A percentile compares a stretch with the other conserved stretches of the same genome.
phyloP scores from a whole-genome alignment of 2,329 filamentous ascomycete species.

The Harringtonia lauricola region DNA sequence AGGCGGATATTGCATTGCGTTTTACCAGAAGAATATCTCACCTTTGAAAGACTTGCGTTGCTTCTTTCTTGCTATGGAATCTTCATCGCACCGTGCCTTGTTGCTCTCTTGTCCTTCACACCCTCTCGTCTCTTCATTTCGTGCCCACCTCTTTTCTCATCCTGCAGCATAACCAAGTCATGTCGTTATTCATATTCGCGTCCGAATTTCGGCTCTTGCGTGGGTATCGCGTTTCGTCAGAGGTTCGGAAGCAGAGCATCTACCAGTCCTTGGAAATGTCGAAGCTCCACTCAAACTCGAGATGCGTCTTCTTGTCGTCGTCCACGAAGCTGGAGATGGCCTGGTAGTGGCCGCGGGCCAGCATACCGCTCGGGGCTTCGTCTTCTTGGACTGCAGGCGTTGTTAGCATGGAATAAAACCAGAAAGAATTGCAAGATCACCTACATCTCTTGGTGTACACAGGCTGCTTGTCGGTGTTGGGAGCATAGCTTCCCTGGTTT shows the following conservation, averaged over 20 bases:
- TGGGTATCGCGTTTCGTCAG: too few species aligned
- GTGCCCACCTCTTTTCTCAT: neutral
- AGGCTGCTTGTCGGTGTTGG: constrained; percentile 79
- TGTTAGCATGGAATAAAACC: neutral
- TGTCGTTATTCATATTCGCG: constrained; percentile 3
- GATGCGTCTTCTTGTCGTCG: constrained; percentile 83
- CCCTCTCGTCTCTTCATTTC: neutral
- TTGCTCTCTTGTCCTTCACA: too few species aligned
- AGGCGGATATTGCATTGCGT: too few species aligned
- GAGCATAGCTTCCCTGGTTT: constrained; percentile 74
- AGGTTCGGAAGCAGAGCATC: constrained; percentile 1
- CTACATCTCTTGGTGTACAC: constrained; percentile 86
- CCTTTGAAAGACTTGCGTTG: too few species aligned
- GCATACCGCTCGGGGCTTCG: constrained; percentile 83
- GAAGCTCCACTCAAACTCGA: constrained; percentile 93
- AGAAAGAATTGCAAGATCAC: constrained; percentile 21
- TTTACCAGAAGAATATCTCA: too few species aligned
- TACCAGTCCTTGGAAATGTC: constrained; percentile 97
- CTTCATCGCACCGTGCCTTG: too few species aligned
- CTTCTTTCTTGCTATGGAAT: too few species aligned
- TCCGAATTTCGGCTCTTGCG: neutral
- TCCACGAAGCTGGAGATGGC: constrained; percentile 86
- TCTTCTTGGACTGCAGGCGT: constrained; percentile 64
- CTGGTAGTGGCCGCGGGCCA: constrained; percentile 82
- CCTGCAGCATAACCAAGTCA: constrained; percentile 1